Percentiles rank a stretch among this genome's conserved stretches.
phyloP scores from a whole-genome alignment of 371 early-diverging fungal species.

The Smittium culicis region DNA sequence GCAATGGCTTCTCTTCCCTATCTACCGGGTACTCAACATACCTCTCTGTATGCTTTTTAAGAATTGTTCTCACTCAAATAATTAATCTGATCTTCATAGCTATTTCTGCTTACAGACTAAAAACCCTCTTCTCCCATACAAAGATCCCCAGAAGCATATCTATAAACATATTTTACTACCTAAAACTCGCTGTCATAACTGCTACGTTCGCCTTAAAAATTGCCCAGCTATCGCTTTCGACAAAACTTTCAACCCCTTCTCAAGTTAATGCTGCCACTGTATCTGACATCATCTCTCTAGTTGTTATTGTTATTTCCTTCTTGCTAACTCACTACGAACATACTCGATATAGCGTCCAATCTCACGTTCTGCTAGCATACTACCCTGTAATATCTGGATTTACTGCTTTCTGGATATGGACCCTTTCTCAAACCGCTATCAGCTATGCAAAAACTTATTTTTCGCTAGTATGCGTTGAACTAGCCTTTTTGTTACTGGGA shows the following conservation, averaged over 20 bases:
- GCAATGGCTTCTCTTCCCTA: background rate
- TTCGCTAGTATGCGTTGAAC: background rate
- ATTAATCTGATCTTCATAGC: conserved; percentile 24
- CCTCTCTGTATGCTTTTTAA: conserved; percentile 19
- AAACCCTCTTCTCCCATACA: conserved; percentile 10
- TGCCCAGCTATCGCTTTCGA: conserved; percentile 14
- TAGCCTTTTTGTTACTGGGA: conserved; percentile 28
- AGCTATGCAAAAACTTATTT: background rate
- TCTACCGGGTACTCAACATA: background rate
- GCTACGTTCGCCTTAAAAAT: conserved; percentile 18
- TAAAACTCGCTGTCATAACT: conserved; percentile 9
- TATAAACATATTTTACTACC: conserved; percentile 22
- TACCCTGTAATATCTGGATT: conserved; percentile 46
- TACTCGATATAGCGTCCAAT: conserved; percentile 42
- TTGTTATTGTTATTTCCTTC: conserved; percentile 32
- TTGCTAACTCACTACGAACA: conserved; percentile 53
- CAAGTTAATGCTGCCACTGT: conserved; percentile 1
- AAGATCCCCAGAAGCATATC: conserved; percentile 13
- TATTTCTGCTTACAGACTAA: conserved; percentile 15
- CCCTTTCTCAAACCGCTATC: conserved; percentile 26
- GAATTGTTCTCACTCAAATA: conserved; percentile 16
- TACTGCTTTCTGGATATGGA: conserved; percentile 42
- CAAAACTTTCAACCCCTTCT: conserved; percentile 8
- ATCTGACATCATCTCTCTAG: background rate
- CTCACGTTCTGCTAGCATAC: conserved; percentile 52